Evolutionary conservation across 2,329 filamentous ascomycete genomes (phyloP), one percentile per base, ranked within the genome.

Genomic region (Colletotrichum tanaceti): DNA sequence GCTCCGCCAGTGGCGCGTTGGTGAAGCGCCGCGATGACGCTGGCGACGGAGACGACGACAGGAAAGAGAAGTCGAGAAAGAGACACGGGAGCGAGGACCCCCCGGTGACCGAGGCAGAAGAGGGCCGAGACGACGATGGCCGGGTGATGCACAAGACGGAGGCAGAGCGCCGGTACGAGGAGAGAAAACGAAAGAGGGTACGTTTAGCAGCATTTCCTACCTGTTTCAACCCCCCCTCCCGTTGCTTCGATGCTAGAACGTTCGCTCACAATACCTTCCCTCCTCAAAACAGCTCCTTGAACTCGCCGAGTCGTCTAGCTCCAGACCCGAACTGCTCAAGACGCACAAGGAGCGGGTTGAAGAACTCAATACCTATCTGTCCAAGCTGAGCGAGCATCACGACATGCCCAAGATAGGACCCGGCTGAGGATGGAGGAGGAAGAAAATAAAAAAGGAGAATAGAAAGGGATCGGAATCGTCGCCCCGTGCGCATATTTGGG

Each of bases 261-360:
- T 53, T 38, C 18, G 18, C 50, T 53, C 4, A 38, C 50, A 20
- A 14, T 9, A n/a, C 32, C 9, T 35, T 9, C 24, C 7, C 32
- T 35, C 32, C 32, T 9, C 32, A 35, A 35, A 32, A 70, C 73
- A 96, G 93, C 83, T 98, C 74, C 89, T 96, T 74, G 91, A 97
- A 75, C 85, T 93, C 71, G 83, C 97, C 52, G 90, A 92, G 76
- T 81, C 83, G 4, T 83, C 84, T 2, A 80, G 81, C 7, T 78
- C 83, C 9, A 79, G 84, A 55, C 89, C 91, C 16, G 94, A 98
- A 77, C 91, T 97, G 18, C 88, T 95, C 73, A 98, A 98, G 85
- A 97, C 94, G 38, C 96, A 99, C 80, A 98, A 98, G 79, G 93
- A 99, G 83, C 90, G 93, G 13, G 95, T 99, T 50, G 94, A 98